Evolutionary conservation across 495 filamentous ascomycete species (phyloP), one percentile per base, ranked within the genome.

Genomic region (Bathelium albidoporum): DNA sequence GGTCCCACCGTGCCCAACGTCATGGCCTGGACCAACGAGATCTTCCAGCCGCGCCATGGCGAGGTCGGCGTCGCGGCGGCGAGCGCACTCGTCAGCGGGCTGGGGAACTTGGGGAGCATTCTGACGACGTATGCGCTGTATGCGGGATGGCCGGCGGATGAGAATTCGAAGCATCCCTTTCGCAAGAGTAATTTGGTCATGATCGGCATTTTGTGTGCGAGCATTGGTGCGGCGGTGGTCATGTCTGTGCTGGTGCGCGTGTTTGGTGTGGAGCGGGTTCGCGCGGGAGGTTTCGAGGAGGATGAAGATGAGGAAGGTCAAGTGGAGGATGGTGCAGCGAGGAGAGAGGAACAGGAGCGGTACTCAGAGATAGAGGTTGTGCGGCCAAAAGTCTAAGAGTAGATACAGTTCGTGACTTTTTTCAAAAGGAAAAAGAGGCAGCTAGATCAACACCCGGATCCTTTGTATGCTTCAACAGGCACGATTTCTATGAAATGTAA

Each of bases 21-120:
- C 70, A 96, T 95, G 90, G 87, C 90, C 62, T 95, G 91, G 91
- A 91, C 91, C 7, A 88, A 83, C 64, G 89, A 95, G 73, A 88
- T 95, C 64, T 96, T 96, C 79, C 91, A 96, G 73, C 83, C 80
- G 22, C 87, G 91, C 2, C 90, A 96, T 69, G 88, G 91, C 32
- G 91, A 96, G 74, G 89, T 96, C 36, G 91, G 91, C 60, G 91
- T 95, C 2, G 91, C 91, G n/a, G 88, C 91, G 44, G 90, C 91
- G 1, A 85, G 87, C 1, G 91, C 91, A 1, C 77, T 95, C 2
- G 91, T 96, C 14, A 92, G 88, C 0, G 91, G 91, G 0, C 81
- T 91, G 53, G 91, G 91, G 0, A 96, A 96, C 68, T 76, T 92
- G 31, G 91, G 91, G 45, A 88, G 84, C 66, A 89, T 96, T 59